Evolutionary conservation across 768 basidiomycete genomes (phyloP), one percentile per base, ranked within the genome.

Genomic region (Trametes sanguinea): DNA sequence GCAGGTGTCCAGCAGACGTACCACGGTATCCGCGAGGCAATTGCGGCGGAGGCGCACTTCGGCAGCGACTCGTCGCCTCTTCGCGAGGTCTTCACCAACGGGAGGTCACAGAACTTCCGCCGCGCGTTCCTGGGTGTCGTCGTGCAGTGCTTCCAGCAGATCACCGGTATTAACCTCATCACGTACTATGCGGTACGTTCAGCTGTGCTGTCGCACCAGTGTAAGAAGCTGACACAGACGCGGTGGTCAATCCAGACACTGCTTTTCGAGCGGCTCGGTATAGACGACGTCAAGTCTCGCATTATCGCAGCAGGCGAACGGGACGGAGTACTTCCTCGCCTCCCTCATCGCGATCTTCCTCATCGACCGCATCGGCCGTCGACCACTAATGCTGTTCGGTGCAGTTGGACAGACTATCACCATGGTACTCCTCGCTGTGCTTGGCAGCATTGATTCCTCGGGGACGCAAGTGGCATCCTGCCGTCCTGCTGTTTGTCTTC

Each of bases 351-450:
- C 88, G 16, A 88, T 92, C 69, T 81, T 78, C 69, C 78, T 88
- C 63, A 86, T 92, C 61, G 90, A 92, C 67, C 81, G 83, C 30
- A 80, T 89, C 65, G 90, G 90, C 54, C 83, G 90, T 60, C 83
- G 90, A 56, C 83, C 82, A 60, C 77, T 92, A 43, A 87, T 92
- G 78, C 76, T 92, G 65, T 85, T 84, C 65, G 86, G 90, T 48
- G 85, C 89, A 8, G 71, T 80, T 54, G 89, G 87, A 55, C 80
- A 85, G 68, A 78, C 75, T 27, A 55, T 80, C 42, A 84, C 84
- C 4, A 87, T 87, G 86, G 72, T 84, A 2, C 73, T 87, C 33
- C 80, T 87, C 11, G 85, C 84, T 0, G 75, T 85, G 27, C 75
- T 85, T 22, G 85, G 84, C n/a, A 81, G 79, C 55, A 73, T 83